phyloP scores from a whole-genome alignment of 1,284 basidiomycete genomes.

The Cryptococcus depauperatus region DNA sequence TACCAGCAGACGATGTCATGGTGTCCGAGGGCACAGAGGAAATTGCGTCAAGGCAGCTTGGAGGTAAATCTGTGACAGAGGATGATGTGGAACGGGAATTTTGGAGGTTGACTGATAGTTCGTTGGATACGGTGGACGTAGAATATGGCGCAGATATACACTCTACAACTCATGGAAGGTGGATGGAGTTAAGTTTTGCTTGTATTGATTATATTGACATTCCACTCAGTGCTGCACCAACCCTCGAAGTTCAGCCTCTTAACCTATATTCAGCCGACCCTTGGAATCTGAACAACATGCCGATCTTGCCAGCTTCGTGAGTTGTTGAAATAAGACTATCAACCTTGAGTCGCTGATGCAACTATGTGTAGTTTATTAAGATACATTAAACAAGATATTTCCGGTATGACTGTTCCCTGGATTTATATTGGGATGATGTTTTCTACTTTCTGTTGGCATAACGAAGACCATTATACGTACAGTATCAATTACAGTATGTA shows the following conservation, averaged over 20 bases:
- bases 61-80: conserved; percentile 65
- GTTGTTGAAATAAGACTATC: too few relatives aligned
- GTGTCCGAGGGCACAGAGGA: not conserved
- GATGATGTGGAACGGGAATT: conserved; percentile 91
- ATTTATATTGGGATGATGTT: conserved; percentile 99
- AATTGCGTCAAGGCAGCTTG: conserved; percentile 48
- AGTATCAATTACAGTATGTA: conserved; percentile 84
- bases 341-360: conserved; percentile 37
- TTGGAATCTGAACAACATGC: conserved; percentile 98
- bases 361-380: conserved; percentile 35
- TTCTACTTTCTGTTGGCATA: conserved; percentile 99
- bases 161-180: conserved; percentile 95
- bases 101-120: conserved; percentile 88
- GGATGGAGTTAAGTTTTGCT: conserved; percentile 23
- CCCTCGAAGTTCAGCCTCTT: conserved; percentile 82
- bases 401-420: conserved; percentile 99
- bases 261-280: conserved; percentile 81
- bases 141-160: conserved; percentile 99
- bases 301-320: conserved; percentile 73
- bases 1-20: not conserved
- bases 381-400: conserved; percentile 98
- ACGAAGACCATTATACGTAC: conserved; percentile 99
- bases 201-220: not conserved
- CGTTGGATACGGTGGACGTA: conserved; percentile 87
- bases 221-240: conserved; percentile 76